Evolutionary conservation across 179 eudicot species (phyloP).

Genomic region (Dionaea muscipula): DNA sequence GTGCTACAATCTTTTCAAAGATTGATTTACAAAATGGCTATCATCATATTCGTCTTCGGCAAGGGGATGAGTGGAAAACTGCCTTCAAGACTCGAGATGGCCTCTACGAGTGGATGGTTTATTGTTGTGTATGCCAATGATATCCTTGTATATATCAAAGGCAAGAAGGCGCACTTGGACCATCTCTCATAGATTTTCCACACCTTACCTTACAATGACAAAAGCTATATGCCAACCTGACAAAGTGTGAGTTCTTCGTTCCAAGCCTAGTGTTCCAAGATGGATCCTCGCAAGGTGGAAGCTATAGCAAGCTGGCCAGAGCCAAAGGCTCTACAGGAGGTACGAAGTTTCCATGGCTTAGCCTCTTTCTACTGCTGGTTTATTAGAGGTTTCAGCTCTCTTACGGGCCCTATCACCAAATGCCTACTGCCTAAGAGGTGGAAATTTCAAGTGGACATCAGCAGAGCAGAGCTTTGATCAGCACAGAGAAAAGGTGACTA

Average conservation of each 20-base stretch:
- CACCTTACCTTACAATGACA: not conserved
- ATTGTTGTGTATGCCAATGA: constrained; percentile 7
- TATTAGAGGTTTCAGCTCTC: not conserved
- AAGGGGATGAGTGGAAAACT: constrained; percentile 2
- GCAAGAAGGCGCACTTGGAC: not conserved
- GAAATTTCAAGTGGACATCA: not conserved
- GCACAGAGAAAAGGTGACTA: too few relatives aligned
- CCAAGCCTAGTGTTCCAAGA: too few relatives aligned
- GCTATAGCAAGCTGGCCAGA: constrained; percentile 8
- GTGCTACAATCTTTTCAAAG: not conserved
- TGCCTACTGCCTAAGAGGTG: not conserved
- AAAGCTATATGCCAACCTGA: constrained; percentile 9
- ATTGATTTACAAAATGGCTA: constrained; percentile 4
- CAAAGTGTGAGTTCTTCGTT: not conserved
- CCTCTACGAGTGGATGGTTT: constrained; percentile 5
- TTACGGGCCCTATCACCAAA: constrained; percentile 2
- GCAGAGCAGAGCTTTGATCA: not conserved
- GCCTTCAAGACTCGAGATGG: not conserved
- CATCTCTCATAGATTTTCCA: not conserved
- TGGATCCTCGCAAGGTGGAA: not conserved
- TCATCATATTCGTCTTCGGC: not conserved
- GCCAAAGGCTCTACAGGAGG: not conserved
- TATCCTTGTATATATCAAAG: not conserved
- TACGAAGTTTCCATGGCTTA: constrained; percentile 5
- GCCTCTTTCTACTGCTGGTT: constrained; percentile 7